phyloP scores from a whole-genome alignment of 768 basidiomycete genomes.

The Clathrus columnatus region DNA sequence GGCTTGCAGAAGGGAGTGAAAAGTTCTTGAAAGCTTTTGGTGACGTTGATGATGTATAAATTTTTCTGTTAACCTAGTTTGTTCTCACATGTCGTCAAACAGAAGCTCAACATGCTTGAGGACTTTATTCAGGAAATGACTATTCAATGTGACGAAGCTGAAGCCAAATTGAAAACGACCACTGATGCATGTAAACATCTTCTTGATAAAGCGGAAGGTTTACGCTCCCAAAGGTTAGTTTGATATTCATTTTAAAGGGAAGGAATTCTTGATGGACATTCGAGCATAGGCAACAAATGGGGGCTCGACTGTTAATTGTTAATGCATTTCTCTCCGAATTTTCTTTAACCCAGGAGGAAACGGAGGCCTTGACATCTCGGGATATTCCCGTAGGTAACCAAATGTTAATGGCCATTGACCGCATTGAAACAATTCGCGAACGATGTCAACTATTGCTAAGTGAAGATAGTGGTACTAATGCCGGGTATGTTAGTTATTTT shows the following conservation, averaged over 20 bases:
- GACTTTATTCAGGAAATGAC: constrained; percentile 75
- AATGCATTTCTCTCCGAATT: constrained; percentile 76
- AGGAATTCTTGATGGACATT: background rate
- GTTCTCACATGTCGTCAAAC: background rate
- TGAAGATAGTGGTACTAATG: constrained; percentile 70
- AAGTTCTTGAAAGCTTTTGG: constrained; percentile 79
- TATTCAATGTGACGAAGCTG: constrained; percentile 71
- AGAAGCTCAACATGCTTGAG: constrained; percentile 84
- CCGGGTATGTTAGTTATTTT: constrained; percentile 40
- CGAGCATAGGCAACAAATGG: constrained; percentile 52
- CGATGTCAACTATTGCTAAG: constrained; percentile 85
- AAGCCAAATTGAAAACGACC: constrained; percentile 64
- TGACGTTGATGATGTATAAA: constrained; percentile 82
- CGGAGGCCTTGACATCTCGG: constrained; percentile 64
- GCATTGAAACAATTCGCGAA: constrained; percentile 68
- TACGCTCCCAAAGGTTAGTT: constrained; percentile 62
- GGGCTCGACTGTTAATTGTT: constrained; percentile 66
- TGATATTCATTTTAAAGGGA: background rate
- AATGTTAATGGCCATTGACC: constrained; percentile 85
- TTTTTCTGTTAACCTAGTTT: background rate
- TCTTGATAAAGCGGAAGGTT: constrained; percentile 72
- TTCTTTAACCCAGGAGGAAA: constrained; percentile 68
- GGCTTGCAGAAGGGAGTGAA: constrained; percentile 71
- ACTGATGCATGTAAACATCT: constrained; percentile 69
- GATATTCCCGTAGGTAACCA: constrained; percentile 64